Base-by-base conservation (phyloP, 805 yeast species). In the Yamadazyma sp. region DNA sequence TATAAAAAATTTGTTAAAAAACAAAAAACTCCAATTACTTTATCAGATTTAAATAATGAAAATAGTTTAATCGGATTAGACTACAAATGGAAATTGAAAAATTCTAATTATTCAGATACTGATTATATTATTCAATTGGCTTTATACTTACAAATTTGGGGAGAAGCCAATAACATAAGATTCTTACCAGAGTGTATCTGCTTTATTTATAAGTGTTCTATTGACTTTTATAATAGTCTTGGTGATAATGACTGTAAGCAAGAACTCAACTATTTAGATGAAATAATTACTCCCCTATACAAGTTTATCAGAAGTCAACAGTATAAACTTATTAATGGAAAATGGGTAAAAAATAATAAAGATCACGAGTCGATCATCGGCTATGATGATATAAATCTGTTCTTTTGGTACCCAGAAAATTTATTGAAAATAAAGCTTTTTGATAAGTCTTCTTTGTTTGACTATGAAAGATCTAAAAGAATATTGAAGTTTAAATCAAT, bases 151-250 rank as follows among this genome's bases (percentile, higher is more conserved):
- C 69, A 85, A 36, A 75, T 86, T 43, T 87, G 96, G 96, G 94
- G 95, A 1, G 96, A 87, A 53, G 87, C 95, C 0, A 86, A 84
- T 50, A 88, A 86, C 47, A 53, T 87, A 2, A 69, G 96, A 43
- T 87, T 84, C 49, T 80, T 87, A 78, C 96, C 96, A 0, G 96
- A 87, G 52, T 86, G 95, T 48, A 53, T 87, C 15, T 86, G 69
- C 39, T 64, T 60, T 35, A 49, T 64, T 9, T 61, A 38, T 39
- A 55, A 58, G 27, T 45, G 56, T 37, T 52, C 57, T 3, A 35
- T 48, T 5, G 64, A 60, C 26, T 44, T 48, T 27, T 50, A 38
- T 17, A 17, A 44, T 36, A 26, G 12, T 1, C 11, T 10, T 3
- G 7, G 25, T 10, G 21, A 28, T 4, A 15, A 17, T 16, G 17